Evolutionary conservation across 257 asterid species (phyloP).

Genomic region (Fraxinus quadrangulata): DNA sequence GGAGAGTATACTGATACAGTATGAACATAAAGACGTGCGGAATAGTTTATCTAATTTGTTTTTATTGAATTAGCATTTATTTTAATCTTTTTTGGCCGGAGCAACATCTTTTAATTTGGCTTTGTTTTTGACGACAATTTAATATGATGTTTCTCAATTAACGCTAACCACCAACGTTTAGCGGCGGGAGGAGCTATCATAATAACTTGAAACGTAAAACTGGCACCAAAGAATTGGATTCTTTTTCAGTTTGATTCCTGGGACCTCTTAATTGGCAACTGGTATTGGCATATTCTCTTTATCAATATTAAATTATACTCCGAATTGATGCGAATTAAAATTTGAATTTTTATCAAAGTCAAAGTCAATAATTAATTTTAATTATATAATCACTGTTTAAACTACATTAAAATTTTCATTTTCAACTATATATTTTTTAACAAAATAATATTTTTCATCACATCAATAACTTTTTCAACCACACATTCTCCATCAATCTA

Average conservation of each 20-base stretch:
- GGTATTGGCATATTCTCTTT: conserved; percentile 11
- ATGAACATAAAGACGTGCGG: not conserved
- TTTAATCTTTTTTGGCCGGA: no score
- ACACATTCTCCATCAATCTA: no score
- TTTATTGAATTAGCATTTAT: not conserved
- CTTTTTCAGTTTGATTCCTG: not conserved
- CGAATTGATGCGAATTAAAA: no score
- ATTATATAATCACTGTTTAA: no score
- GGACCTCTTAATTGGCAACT: not conserved
- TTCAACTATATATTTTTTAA: no score
- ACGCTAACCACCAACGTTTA: not conserved
- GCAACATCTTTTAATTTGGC: not conserved
- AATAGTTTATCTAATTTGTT: no score
- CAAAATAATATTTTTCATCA: no score
- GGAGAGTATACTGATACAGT: no score
- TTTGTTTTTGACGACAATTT: not conserved
- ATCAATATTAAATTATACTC: not conserved
- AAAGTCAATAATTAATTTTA: no score
- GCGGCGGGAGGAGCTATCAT: not conserved
- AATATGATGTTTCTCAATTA: not conserved
- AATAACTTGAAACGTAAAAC: not conserved
- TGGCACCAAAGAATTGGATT: not conserved
- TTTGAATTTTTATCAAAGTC: no score
- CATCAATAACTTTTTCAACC: no score
- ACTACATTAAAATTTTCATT: no score